Conservation (phyloP, 345 rosid species). For the Dovyalis caffra region DNA sequence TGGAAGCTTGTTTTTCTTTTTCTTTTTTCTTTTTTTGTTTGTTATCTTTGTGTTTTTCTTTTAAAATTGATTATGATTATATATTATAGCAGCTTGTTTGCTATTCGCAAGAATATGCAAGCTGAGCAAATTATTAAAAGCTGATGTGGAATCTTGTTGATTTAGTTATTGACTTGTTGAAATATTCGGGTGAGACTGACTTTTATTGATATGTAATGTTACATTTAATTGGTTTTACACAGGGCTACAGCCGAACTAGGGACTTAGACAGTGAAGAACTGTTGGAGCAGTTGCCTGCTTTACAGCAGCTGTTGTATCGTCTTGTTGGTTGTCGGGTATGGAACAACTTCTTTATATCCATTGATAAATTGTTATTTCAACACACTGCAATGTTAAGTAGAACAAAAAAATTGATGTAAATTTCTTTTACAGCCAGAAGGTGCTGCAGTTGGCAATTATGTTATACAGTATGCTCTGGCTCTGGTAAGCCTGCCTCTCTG, state of each 20-base stretch:
- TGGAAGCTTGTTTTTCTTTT: neutral
- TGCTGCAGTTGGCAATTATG: constrained; percentile 78
- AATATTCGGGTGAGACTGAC: neutral
- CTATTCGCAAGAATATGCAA: neutral
- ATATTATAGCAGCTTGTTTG: neutral
- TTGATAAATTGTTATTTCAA: neutral
- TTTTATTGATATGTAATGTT: neutral
- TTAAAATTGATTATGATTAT: neutral
- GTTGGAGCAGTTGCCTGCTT: constrained; percentile 84
- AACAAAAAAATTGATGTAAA: neutral
- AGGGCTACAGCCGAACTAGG: constrained; percentile 93
- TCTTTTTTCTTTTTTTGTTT: neutral
- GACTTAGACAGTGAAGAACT: constrained; percentile 79
- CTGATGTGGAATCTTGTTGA: neutral
- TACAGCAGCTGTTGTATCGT: constrained; percentile 87
- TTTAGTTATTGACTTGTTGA: neutral
- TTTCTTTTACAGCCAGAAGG: constrained; percentile 86
- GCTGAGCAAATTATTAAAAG: neutral
- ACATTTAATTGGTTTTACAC: constrained; percentile 14
- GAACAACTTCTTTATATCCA: neutral
- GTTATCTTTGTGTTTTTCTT: neutral
- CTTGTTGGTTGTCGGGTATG: constrained; percentile 93
- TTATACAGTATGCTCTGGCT: constrained; percentile 95
- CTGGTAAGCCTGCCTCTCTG: constrained; percentile 45
- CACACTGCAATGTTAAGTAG: neutral